A percentile compares a stretch with the other conserved stretches of the same genome.
phyloP scores from a whole-genome alignment of 2,329 filamentous ascomycete genomes.

The Neophaeococcomyces aloes region DNA sequence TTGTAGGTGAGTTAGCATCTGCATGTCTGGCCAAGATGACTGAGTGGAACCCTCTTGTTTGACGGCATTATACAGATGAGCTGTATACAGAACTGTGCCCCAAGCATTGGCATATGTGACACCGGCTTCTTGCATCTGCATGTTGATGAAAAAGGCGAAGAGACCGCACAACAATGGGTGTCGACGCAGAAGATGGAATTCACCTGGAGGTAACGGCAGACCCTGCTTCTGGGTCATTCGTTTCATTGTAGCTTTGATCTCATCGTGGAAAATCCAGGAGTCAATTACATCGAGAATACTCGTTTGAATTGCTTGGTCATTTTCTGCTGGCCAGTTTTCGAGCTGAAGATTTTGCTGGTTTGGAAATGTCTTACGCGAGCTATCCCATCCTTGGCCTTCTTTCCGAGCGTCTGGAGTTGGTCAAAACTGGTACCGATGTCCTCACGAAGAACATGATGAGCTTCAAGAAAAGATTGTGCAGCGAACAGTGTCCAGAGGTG shows the following conservation, averaged over 20 bases:
- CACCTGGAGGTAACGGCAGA: constrained; percentile 6
- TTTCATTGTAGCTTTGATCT: constrained; percentile 15
- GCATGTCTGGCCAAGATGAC: constrained; percentile 28
- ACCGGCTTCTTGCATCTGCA: constrained; percentile 20
- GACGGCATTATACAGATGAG: constrained; percentile 37
- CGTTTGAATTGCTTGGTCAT: constrained; percentile 18
- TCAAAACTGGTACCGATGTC: constrained; percentile 10
- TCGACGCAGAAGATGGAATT: constrained; percentile 26
- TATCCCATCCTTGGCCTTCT: constrained; percentile 18
- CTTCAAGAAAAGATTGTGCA: constrained; percentile 34
- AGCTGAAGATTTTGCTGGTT: constrained; percentile 27
- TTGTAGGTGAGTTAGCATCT: constrained; percentile 25
- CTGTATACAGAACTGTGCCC: constrained; percentile 30
- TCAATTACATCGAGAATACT: constrained; percentile 12
- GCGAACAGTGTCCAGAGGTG: constrained; percentile 33
- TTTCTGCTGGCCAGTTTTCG: constrained; percentile 23
- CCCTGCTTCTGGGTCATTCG: constrained; percentile 1
- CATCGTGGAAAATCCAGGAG: constrained; percentile 20
- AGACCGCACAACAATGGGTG: constrained; percentile 34
- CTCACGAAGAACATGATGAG: constrained; percentile 27
- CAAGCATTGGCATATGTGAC: constrained; percentile 29
- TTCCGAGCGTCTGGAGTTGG: constrained; percentile 11
- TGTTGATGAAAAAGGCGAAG: constrained; percentile 29
- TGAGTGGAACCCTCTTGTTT: constrained; percentile 25
- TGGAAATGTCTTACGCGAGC: constrained; percentile 24